phyloP scores from a whole-genome alignment of 164 flowering plant genomes.

The Aristolochia californica region DNA sequence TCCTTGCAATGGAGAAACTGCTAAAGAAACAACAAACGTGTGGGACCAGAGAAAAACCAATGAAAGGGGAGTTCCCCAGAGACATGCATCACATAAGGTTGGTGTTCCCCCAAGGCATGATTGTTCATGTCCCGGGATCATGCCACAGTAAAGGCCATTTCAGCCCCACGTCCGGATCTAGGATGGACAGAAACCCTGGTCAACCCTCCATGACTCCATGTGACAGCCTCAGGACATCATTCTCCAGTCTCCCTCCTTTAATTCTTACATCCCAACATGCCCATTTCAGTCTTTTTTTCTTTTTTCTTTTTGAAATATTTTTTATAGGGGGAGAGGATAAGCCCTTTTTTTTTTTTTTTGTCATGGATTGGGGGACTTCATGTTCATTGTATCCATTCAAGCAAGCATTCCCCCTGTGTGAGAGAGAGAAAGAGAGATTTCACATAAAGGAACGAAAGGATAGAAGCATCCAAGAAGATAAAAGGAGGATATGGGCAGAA shows the following conservation, averaged over 20 bases:
- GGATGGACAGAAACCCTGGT: conserved; percentile 1
- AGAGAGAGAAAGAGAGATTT: no score
- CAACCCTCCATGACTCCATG: conserved; percentile 1
- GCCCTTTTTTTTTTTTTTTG: no score
- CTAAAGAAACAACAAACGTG: no score
- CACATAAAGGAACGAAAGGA: no score
- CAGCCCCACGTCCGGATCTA: neutral
- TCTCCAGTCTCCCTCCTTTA: no score
- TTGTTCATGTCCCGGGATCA: conserved; percentile 3
- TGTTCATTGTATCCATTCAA: conserved; percentile 1
- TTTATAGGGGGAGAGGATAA: neutral
- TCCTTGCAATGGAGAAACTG: no score
- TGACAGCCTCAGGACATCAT: neutral
- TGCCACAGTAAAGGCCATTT: neutral
- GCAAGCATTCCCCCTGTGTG: no score
- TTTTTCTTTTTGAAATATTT: neutral
- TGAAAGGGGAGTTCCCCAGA: neutral
- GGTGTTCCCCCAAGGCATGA: neutral
- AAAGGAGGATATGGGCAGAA: conserved; percentile 1
- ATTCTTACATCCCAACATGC: neutral
- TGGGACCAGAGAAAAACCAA: no score
- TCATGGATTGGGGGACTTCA: conserved; percentile 1
- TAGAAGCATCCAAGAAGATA: no score
- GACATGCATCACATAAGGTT: neutral
- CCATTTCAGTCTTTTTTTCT: neutral